Conservation (phyloP, 2,329 filamentous ascomycete genomes). For the Claviceps sp. region DNA sequence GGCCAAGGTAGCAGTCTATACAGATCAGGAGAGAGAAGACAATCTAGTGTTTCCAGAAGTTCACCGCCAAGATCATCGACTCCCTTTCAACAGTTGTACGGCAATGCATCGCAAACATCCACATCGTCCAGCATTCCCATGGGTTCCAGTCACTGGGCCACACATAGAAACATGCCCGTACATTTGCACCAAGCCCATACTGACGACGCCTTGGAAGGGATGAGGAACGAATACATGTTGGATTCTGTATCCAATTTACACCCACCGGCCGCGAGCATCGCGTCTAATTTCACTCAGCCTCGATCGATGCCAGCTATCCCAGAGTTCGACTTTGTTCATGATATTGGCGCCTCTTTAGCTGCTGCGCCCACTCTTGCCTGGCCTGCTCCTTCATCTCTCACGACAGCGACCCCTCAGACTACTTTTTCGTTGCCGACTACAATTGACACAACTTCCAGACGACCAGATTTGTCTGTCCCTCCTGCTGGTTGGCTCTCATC, state of each 20-base stretch:
- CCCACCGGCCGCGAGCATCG: constrained; percentile 7
- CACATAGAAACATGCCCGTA: constrained; percentile 4
- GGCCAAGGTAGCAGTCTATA: neutral
- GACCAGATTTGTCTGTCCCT: constrained; percentile 21
- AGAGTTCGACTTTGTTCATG: constrained; percentile 9
- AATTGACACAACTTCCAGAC: neutral
- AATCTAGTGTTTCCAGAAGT: constrained; percentile 10
- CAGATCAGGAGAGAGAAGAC: constrained; percentile 4
- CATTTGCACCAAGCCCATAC: constrained; percentile 8
- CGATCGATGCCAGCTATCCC: constrained; percentile 12
- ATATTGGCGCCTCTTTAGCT: constrained; percentile 12
- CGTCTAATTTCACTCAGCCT: constrained; percentile 11
- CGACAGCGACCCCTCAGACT: constrained; percentile 34
- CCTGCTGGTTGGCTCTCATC: constrained; percentile 20
- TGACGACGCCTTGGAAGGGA: constrained; percentile 10
- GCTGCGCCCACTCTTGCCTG: constrained; percentile 12
- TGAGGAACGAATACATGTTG: constrained; percentile 13
- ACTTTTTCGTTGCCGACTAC: constrained; percentile 29
- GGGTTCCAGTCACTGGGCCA: constrained; percentile 12
- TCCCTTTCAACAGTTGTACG: constrained; percentile 5
- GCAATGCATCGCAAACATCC: constrained; percentile 3
- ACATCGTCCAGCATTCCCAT: constrained; percentile 8
- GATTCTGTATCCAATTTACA: constrained; percentile 9
- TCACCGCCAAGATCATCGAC: constrained; percentile 7
- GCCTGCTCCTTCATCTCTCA: constrained; percentile 27